Percentiles rank a stretch among this genome's conserved stretches.
Evolutionary conservation across 1,139 yeast genomes (phyloP).

Genomic region (Pichia sp.): DNA sequence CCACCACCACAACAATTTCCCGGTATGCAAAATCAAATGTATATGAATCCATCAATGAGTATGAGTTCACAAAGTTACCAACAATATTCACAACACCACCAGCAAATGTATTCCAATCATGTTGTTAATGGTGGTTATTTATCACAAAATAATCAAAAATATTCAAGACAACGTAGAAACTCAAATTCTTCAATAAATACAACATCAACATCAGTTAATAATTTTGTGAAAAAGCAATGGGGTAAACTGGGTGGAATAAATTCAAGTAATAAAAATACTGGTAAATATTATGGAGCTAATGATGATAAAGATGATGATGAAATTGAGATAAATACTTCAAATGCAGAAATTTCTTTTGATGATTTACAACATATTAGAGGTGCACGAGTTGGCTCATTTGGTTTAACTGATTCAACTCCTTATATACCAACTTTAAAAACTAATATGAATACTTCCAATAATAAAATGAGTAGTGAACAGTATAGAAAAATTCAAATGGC

Average conservation of each 20-base stretch:
- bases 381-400: conserved; percentile 48
- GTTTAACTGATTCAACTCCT: conserved; percentile 53
- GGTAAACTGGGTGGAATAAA: conserved; percentile 26
- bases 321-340: conserved; percentile 29
- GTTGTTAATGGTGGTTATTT: too few species aligned
- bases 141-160: background rate
- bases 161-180: conserved; percentile 31
- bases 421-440: conserved; percentile 59
- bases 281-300: background rate
- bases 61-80: background rate
- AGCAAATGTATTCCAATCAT: too few species aligned
- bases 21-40: background rate
- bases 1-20: conserved; percentile 4
- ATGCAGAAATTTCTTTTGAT: conserved; percentile 48
- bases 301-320: conserved; percentile 47
- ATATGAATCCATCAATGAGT: conserved; percentile 7
- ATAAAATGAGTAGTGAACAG: conserved; percentile 40
- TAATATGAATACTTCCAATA: conserved; percentile 20
- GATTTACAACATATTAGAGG: conserved; percentile 60
- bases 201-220: conserved; percentile 30
- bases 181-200: conserved; percentile 38
- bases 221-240: conserved; percentile 38
- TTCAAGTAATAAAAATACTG: conserved; percentile 11
- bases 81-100: too few species aligned
- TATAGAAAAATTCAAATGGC: conserved; percentile 66